These are phyloP conservation scores for Puccinia horiana DNA, from an alignment of 1,284 basidiomycete species.

Conservation along the genomic window DNA sequence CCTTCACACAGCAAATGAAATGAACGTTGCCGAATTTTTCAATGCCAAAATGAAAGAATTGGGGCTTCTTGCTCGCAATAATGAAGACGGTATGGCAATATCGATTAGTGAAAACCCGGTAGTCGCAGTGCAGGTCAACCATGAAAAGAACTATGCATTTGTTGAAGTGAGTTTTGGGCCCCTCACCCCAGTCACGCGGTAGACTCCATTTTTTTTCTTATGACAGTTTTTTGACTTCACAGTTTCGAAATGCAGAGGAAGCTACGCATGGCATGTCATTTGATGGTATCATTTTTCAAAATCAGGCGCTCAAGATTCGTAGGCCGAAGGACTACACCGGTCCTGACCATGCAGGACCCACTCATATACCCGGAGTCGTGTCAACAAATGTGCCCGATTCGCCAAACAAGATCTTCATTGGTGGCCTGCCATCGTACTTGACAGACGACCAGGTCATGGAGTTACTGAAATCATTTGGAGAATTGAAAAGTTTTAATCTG, in stretches of 20 bases:
- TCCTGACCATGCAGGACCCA: conserved; percentile 55
- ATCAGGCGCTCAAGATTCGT: conserved; percentile 86
- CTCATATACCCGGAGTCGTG: conserved; percentile 81
- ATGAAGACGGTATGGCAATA: conserved; percentile 56
- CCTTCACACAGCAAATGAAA: conserved; percentile 84
- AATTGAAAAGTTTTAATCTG: conserved; percentile 94
- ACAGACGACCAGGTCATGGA: conserved; percentile 98
- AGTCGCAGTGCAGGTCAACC: conserved; percentile 87
- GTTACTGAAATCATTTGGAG: conserved; percentile 92
- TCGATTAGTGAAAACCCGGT: conserved; percentile 69
- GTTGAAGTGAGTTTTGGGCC: conserved; percentile 70
- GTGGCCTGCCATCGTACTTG: conserved; percentile 89
- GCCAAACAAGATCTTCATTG: conserved; percentile 96
- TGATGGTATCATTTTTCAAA: conserved; percentile 92
- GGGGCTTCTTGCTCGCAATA: conserved; percentile 72
- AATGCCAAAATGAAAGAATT: conserved; percentile 87
- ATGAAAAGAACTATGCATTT: conserved; percentile 97
- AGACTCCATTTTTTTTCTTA: background rate
- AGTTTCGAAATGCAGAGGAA: conserved; percentile 96
- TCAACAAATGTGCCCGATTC: conserved; percentile 97
- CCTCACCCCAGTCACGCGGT: background rate
- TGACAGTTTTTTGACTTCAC: conserved; percentile 45
- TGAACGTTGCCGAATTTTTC: conserved; percentile 86
- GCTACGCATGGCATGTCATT: conserved; percentile 94
- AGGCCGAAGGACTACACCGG: conserved; percentile 95